Base-by-base conservation (phyloP, 2,329 filamentous ascomycete species). In the Gnomoniopsis sp. region DNA sequence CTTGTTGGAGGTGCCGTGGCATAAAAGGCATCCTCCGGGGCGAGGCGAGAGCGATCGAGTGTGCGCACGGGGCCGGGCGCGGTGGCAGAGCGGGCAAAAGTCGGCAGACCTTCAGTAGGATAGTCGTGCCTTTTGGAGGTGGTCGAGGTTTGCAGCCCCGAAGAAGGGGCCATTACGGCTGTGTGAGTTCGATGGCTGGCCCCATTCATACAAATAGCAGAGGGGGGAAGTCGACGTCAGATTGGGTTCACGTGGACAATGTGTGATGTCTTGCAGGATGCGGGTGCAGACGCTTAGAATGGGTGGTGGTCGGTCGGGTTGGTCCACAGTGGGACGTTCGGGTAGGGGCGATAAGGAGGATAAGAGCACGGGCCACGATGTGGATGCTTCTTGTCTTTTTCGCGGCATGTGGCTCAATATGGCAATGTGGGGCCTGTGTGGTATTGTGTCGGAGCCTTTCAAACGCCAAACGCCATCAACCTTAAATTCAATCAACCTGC, bases 1-100 rank as follows among this genome's bases (percentile, higher is more conserved):
- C 85, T 81, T 4, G 86, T 85, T 41, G 88, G 8, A 30, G 26
- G 84, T 2, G 87, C 85, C 17, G 80, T 72, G 15, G 81, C 75
- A 67, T 85, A 82, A 73, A 91, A 90, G 57, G 91, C 91, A 83
- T 96, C 91, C 75, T 93, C 89, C 17, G 91, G 91, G 3, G 90
- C 88, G 46, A 96, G 86, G 63, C 87, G 87, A 53, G 82, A 87
- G 33, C 87, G 86, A 65, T 87, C 84, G 14, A 36, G 33, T 14
- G 53, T 36, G 10, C 54, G 64, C 55, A 69, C 64, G 41, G 71
- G 69, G 47, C 67, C 63, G 14, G 76, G 77, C 6, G 73, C 67
- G 33, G 77, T 78, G 30, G 75, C 70, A 17, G 77, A 71, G 60
- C 76, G 76, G 52, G 71, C 69, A 43, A 78, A 65, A 30, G 67